phyloP scores from a whole-genome alignment of 331 rosid species.

The Arachis monticola region DNA sequence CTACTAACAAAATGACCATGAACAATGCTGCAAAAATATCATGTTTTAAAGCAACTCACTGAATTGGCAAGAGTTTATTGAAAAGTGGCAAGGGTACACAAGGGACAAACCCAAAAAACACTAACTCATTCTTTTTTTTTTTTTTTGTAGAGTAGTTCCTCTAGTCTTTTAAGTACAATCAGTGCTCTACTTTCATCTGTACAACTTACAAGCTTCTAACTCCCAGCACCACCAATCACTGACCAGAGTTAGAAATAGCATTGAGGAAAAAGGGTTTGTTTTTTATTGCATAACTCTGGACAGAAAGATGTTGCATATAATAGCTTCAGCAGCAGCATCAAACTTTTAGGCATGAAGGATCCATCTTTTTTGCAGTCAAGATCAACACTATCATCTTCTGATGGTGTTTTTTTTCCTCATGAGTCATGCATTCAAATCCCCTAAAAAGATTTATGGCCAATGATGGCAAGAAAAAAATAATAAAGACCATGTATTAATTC shows the following conservation, averaged over 20 bases:
- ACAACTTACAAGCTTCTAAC: conserved; percentile 55
- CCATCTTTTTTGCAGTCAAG: conserved; percentile 39
- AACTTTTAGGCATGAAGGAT: conserved; percentile 40
- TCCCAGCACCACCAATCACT: conserved; percentile 51
- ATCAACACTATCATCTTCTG: conserved; percentile 30
- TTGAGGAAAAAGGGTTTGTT: conserved; percentile 33
- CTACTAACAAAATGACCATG: neutral
- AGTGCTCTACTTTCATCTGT: conserved; percentile 68
- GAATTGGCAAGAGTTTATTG: conserved; percentile 42
- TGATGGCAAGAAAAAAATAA: conserved; percentile 32
- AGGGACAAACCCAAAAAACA: conserved; percentile 42
- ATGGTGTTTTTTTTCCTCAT: conserved; percentile 33
- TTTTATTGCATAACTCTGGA: conserved; percentile 27
- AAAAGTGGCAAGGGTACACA: conserved; percentile 45
- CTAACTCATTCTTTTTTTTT: conserved; percentile 41
- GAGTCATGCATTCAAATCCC: conserved; percentile 36
- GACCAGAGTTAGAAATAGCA: conserved; percentile 11
- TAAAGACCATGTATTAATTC: conserved; percentile 29
- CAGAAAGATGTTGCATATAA: conserved; percentile 38
- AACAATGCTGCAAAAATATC: neutral
- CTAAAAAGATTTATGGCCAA: conserved; percentile 38
- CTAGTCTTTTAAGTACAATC: conserved; percentile 52
- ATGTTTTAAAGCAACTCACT: conserved; percentile 23
- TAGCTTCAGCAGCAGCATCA: conserved; percentile 47
- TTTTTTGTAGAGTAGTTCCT: conserved; percentile 37